Conservation (phyloP, 352 stramenopile species). For the Globisporangium yorkense region DNA sequence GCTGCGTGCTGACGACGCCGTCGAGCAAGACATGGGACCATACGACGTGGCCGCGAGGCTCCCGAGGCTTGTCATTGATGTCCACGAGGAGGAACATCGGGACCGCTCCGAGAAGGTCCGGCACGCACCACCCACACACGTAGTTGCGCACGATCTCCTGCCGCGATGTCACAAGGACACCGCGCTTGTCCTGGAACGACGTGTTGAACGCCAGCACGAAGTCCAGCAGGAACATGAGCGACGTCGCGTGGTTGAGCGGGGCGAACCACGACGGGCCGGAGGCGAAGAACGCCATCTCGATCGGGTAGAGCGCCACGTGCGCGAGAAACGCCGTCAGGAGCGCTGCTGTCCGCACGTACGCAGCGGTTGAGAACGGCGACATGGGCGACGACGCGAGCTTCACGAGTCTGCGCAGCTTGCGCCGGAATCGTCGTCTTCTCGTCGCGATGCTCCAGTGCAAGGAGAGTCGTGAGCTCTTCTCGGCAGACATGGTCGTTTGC, state of each 20-base stretch:
- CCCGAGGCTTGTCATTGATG: not conserved
- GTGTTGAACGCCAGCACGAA: constrained; percentile 28
- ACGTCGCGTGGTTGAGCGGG: constrained; percentile 2
- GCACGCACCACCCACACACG: constrained; percentile 16
- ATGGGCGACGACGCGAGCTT: constrained; percentile 13
- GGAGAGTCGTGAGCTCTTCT: not conserved
- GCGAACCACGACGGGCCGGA: not conserved
- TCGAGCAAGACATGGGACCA: constrained; percentile 10
- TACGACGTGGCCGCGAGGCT: not conserved
- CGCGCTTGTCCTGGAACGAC: constrained; percentile 21
- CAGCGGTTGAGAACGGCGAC: constrained; percentile 26
- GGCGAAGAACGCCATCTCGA: constrained; percentile 27
- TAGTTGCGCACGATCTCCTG: constrained; percentile 21
- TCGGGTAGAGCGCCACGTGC: constrained; percentile 31
- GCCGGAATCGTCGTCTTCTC: not conserved
- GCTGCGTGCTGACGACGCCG: constrained; percentile 7
- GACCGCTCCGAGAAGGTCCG: constrained; percentile 16
- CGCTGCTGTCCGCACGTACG: constrained; percentile 17
- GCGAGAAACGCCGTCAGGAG: constrained; percentile 20
- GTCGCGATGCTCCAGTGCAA: not conserved
- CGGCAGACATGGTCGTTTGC: not conserved
- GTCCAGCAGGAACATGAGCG: constrained; percentile 18
- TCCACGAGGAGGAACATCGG: constrained; percentile 6
- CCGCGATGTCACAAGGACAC: constrained; percentile 16
- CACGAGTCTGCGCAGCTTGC: not conserved